A percentile compares a stretch with the other conserved stretches of the same genome.
Conservation (phyloP, 2,329 filamentous ascomycete genomes). For the Fusarium palustre region DNA sequence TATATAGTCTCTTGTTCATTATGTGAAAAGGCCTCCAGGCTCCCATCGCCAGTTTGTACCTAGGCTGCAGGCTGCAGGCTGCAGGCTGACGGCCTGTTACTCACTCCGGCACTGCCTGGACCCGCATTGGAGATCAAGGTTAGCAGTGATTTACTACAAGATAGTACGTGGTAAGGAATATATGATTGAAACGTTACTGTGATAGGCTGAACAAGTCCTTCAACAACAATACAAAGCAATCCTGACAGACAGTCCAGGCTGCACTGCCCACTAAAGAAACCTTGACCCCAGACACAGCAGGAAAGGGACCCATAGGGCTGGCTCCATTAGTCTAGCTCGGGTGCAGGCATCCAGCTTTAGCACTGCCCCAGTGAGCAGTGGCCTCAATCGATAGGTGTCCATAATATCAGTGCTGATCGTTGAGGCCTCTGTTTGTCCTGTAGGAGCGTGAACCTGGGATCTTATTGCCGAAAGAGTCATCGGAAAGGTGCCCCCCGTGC, state of each 20-base stretch:
- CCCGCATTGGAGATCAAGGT: neutral
- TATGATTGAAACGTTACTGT: neutral
- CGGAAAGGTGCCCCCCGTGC: neutral
- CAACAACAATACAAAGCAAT: conserved; percentile 2
- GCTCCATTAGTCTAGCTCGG: conserved; percentile 16
- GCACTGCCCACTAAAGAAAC: conserved; percentile 23
- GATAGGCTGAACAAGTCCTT: conserved; percentile 6
- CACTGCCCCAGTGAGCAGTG: conserved; percentile 1
- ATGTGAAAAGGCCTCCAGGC: neutral
- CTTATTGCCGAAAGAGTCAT: conserved; percentile 5
- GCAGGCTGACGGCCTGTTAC: conserved; percentile 27
- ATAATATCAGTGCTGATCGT: neutral
- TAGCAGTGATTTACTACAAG: neutral
- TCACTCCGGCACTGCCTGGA: conserved; percentile 26
- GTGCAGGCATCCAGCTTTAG: conserved; percentile 1
- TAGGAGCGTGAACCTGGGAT: neutral
- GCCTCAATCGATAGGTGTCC: neutral
- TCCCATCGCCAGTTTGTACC: neutral
- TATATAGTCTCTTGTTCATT: conserved; percentile 19
- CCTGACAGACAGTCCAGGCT: neutral
- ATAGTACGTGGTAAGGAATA: too few species aligned
- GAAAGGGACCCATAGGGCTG: conserved; percentile 14
- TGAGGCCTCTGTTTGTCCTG: neutral
- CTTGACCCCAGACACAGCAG: conserved; percentile 21
- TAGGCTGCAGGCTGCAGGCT: neutral